Percentiles rank a stretch among this genome's conserved stretches.
phyloP scores from a whole-genome alignment of 768 basidiomycete genomes.

The Rhizopogon vinicolor region DNA sequence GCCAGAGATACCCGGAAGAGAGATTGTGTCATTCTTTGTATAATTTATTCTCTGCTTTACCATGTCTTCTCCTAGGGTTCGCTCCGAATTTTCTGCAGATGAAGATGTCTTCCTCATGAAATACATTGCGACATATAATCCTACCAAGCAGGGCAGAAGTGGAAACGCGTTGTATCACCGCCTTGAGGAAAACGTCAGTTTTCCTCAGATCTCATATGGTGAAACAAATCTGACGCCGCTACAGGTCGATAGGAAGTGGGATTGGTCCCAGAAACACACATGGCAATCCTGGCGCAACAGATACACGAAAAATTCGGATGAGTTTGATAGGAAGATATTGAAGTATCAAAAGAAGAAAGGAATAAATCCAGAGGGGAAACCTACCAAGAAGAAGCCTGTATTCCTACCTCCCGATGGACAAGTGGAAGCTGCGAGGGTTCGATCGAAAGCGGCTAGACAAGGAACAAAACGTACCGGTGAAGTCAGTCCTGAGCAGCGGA shows the following conservation, averaged over 20 bases:
- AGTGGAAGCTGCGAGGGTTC: not conserved
- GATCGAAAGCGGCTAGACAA: not conserved
- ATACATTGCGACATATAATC: conserved; percentile 48
- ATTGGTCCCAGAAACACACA: conserved; percentile 47
- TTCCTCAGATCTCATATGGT: not conserved
- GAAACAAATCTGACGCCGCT: not conserved
- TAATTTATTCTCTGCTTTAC: not conserved
- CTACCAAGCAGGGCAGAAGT: conserved; percentile 33
- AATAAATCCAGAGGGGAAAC: not conserved
- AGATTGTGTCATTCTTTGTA: not conserved
- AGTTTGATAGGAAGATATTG: conserved; percentile 40
- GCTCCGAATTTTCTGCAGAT: conserved; percentile 27
- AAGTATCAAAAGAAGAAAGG: conserved; percentile 32
- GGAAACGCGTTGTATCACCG: conserved; percentile 42
- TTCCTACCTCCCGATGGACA: not conserved
- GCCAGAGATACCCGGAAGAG: not conserved
- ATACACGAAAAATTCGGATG: conserved; percentile 41
- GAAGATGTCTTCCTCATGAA: conserved; percentile 41
- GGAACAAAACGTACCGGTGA: not conserved
- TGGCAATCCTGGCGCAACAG: conserved; percentile 63
- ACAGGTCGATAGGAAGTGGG: conserved; percentile 41
- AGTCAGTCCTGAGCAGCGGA: not conserved
- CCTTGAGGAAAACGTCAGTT: conserved; percentile 40
- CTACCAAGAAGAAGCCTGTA: conserved; percentile 3
- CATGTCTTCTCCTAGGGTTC: conserved; percentile 6